These are phyloP conservation scores for Puya raimondii DNA, from an alignment of 176 grass and related monocot species.

Conservation along the genomic window DNA sequence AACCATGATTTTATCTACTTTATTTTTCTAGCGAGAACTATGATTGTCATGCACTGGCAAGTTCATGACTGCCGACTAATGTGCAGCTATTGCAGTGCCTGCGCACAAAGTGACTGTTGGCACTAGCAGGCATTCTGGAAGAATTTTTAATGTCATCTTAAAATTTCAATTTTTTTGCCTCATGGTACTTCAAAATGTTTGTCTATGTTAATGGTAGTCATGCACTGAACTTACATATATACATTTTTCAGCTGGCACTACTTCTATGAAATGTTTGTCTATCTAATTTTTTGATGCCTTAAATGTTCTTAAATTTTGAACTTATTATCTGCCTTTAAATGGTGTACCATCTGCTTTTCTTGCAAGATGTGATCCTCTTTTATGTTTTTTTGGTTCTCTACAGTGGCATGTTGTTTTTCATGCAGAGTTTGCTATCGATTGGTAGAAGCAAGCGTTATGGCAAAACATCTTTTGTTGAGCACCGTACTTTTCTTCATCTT, in stretches of 20 bases:
- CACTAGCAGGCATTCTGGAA: no score
- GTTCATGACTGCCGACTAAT: no score
- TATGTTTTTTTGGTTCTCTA: background rate
- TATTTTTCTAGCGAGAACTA: constrained; percentile 9
- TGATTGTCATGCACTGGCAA: no score
- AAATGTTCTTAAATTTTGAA: background rate
- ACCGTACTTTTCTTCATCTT: constrained; percentile 92
- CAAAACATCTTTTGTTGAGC: constrained; percentile 95
- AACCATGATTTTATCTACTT: constrained; percentile 2
- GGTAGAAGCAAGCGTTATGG: constrained; percentile 70
- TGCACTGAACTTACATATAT: no score
- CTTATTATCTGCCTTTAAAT: constrained; percentile 2
- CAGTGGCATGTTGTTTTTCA: constrained; percentile 3
- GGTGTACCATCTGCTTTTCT: background rate
- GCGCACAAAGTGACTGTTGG: no score
- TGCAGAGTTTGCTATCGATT: constrained; percentile 34
- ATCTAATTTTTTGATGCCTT: background rate
- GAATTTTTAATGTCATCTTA: no score
- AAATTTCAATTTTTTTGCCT: no score
- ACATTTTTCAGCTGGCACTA: background rate
- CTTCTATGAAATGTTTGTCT: background rate
- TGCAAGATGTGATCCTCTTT: background rate
- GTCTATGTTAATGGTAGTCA: no score
- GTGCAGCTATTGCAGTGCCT: no score
- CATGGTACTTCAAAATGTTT: no score